Evolutionary conservation across 164 flowering plant genomes (phyloP), one percentile per base, ranked within the genome.

Genomic region (Piper betle): DNA sequence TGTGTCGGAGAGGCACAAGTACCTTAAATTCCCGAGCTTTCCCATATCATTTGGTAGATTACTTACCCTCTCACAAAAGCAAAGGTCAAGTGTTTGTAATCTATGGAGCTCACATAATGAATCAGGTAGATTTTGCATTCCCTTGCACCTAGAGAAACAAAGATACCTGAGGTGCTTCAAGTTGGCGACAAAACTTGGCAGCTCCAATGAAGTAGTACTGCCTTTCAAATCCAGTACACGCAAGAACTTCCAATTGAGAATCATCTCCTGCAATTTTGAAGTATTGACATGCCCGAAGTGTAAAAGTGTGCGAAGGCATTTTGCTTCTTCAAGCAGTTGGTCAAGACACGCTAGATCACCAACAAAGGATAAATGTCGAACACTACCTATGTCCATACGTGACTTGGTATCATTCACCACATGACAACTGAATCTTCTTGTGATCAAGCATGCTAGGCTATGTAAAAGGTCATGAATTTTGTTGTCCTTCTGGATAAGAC

Each of bases 91-190:
- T 15, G 66, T 55, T 33, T 63, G 53, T 19, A 63, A 16, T 55
- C 25, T 55, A 37, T 42, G 33, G 13, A 63, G 53, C 39, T 25
- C 16, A 8, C 60, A 12, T 40, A 42, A 33, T 42, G 53, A 19
- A 20, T 43, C 41, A 40, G 60, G 66, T 20, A 63, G 43, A 20
- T 18, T 56, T 43, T 37, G 17, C 6, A 43, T 12, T 5, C 11
- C 12, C 0, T 7, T 13, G 2, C 19, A 39, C 11, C 39, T 15
- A 11, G 52, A 55, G 40, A 63, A 52, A 48, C 55, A 15, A 7
- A 63, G 66, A 20, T 55, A 63, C 4, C 59, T 33, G 4, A 63
- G 40, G 55, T 55, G 52, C 41, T 20, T 63, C 59, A 63, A 20
- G 11, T 19, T 33, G 13, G 53, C 66, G 41, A 63, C 43, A 6